A percentile compares a stretch with the other conserved stretches of the same genome.
Evolutionary conservation across 805 yeast species (phyloP).

Genomic region (Geotrichum ghanense): DNA sequence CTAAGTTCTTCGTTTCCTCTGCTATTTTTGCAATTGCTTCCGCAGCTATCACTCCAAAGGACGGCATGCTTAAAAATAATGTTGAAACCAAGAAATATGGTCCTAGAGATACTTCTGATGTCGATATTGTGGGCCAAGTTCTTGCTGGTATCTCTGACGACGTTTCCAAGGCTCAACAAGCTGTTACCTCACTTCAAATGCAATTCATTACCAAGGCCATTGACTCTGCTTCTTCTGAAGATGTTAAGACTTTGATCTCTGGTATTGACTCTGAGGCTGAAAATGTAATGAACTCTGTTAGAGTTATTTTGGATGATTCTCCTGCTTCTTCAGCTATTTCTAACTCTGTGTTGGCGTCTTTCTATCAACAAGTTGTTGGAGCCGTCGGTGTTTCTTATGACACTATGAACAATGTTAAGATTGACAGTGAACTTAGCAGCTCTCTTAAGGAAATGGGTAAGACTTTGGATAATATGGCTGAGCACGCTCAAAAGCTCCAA

Average conservation of each 20-base stretch:
- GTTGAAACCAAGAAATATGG: constrained; percentile 6
- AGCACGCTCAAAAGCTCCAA: constrained; percentile 1
- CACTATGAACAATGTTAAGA: not conserved
- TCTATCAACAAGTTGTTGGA: constrained; percentile 10
- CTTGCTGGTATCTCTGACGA: not conserved
- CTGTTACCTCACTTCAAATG: constrained; percentile 5
- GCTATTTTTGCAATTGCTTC: not conserved
- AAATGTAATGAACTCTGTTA: constrained; percentile 17
- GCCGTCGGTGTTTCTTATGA: not conserved
- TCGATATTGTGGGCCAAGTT: constrained; percentile 1
- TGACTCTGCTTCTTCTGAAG: not conserved
- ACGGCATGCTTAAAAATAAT: constrained; percentile 3
- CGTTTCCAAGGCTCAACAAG: constrained; percentile 4
- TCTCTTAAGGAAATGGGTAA: not conserved
- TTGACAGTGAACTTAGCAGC: not conserved
- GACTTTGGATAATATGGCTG: not conserved
- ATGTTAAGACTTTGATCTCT: constrained; percentile 14
- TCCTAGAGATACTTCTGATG: constrained; percentile 1
- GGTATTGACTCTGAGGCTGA: constrained; percentile 26
- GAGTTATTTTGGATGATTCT: constrained; percentile 8
- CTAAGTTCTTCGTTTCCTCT: not conserved
- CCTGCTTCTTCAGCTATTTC: constrained; percentile 19
- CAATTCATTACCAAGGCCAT: constrained; percentile 4
- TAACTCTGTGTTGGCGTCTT: constrained; percentile 13
- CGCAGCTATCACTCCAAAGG: not conserved